phyloP scores from a whole-genome alignment of 2,329 filamentous ascomycete genomes.

The Trichoderma koningiopsis region DNA sequence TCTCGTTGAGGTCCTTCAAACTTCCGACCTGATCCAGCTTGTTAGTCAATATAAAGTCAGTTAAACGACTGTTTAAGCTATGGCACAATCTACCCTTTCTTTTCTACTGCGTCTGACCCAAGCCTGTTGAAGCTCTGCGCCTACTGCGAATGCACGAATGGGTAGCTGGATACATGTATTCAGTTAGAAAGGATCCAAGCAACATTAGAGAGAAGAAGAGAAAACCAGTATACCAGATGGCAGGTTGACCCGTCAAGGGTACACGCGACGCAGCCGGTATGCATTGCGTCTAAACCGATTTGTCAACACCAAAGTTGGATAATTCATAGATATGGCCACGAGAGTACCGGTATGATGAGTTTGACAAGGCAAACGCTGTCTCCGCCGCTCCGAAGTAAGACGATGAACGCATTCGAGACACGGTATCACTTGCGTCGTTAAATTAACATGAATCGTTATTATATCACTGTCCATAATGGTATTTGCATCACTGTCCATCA shows the following conservation, averaged over 20 bases:
- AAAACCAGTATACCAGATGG: neutral
- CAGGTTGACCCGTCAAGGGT: neutral
- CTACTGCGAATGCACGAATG: neutral
- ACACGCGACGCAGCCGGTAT: neutral
- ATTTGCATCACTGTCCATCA: neutral
- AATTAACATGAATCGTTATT: no score
- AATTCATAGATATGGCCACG: neutral
- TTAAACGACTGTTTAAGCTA: neutral
- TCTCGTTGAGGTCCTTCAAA: neutral
- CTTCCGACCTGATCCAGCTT: neutral
- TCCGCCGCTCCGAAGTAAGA: neutral
- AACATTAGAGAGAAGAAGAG: neutral
- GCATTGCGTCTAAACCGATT: neutral
- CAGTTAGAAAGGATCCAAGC: neutral
- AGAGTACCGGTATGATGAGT: neutral
- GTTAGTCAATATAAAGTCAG: neutral
- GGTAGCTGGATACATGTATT: neutral
- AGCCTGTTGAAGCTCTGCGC: neutral
- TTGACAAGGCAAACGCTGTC: neutral
- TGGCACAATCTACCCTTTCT: neutral
- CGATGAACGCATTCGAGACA: neutral
- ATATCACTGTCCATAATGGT: neutral
- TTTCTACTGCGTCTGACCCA: neutral
- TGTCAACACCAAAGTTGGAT: neutral
- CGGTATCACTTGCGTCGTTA: neutral